Evolutionary conservation across 805 yeast species (phyloP), one percentile per base, ranked within the genome.

Genomic region (Saturnispora bothae): DNA sequence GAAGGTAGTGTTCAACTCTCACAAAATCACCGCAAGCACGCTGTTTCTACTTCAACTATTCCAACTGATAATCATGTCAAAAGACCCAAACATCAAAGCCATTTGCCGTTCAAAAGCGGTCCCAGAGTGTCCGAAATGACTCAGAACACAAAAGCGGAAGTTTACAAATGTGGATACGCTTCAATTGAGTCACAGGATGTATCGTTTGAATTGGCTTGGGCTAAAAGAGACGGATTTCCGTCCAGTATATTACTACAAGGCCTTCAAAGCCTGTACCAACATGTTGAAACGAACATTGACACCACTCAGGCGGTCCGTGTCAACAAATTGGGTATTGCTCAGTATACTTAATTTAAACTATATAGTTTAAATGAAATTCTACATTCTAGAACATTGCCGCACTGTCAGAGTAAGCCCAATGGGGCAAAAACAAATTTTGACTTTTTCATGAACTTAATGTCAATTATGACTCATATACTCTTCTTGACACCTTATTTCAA

Each of bases 141-240:
- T 7, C 40, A 37, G 31, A 7, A 26, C 18, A 25, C 17, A 10
- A 15, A 22, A 17, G 5, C 21, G 8, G 15, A 3, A 3, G 10
- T 1, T 9, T 14, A 12, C 14, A 18, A 34, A 10, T 26, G 23
- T 34, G 12, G 9, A 20, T 8, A 4, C 16, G 27, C 4, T n/a
- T 10, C 26, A 6, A 12, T 27, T 19, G n/a, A n/a, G n/a, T 22
- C 28, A 12, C 13, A 4, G 10, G 23, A 22, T 16, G 21, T 35
- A 8, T 17, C 16, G 19, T 37, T 37, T 32, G 40, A 37, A 32
- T 34, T 31, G 31, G 3, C 25, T 12, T 37, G 35, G 35, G 8
- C 6, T 13, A 12, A 26, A 3, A 32, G 40, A 16, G 18, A 26
- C 9, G 40, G 40, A 2, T 23, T 31, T 15, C 40, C 40, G 2